These are phyloP conservation scores for Lentinula raphanica DNA, from an alignment of 768 basidiomycete genomes.

Conservation along the genomic window DNA sequence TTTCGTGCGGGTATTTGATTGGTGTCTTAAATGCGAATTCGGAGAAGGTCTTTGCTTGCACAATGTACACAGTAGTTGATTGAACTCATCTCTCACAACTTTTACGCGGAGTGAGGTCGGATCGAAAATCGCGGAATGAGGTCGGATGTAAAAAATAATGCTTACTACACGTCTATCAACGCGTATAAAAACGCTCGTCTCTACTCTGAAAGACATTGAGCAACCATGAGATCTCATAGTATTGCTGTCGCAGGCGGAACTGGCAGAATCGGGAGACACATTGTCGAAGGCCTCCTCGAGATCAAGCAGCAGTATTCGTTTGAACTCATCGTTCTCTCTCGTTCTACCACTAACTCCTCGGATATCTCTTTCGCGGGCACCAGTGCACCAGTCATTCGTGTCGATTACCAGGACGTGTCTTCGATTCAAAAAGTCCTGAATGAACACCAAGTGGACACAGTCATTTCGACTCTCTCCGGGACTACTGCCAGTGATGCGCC, in stretches of 20 bases:
- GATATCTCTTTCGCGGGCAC: background rate
- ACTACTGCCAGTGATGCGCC: too few relatives aligned
- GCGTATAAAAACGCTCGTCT: background rate
- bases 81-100: too few relatives aligned
- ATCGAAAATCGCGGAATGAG: background rate
- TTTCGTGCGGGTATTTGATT: too few relatives aligned
- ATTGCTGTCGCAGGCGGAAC: constrained; percentile 8
- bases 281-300: constrained; percentile 7
- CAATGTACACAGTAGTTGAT: too few relatives aligned
- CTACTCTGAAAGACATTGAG: background rate
- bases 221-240: background rate
- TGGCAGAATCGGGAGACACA: constrained; percentile 4
- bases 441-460: constrained; percentile 1
- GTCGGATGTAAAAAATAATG: background rate
- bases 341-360: background rate
- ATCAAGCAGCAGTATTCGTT: background rate
- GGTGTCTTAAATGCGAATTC: too few relatives aligned
- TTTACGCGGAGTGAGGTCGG: too few relatives aligned
- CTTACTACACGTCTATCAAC: background rate
- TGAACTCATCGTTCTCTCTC: constrained; percentile 3
- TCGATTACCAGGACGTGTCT: background rate
- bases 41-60: too few relatives aligned
- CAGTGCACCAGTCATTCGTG: background rate
- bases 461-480: constrained; percentile 2
- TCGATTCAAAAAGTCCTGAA: background rate